A percentile compares a stretch with the other conserved stretches of the same genome.
These are phyloP conservation scores for Zoysia matrella DNA, from an alignment of 202 grass and related monocot species.

Conservation along the genomic window DNA sequence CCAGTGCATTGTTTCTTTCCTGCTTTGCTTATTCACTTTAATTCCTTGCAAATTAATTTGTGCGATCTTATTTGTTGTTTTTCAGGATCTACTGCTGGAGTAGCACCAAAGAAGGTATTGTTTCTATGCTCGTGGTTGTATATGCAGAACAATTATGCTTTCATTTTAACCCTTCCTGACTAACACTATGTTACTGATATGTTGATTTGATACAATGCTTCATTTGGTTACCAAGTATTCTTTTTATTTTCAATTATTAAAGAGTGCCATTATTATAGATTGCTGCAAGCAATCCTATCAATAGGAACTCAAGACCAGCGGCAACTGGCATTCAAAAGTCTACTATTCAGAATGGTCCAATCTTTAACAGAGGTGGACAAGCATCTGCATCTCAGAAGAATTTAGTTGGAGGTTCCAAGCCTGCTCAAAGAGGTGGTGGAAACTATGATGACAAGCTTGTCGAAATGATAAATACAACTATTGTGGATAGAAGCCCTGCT, in stretches of 20 bases:
- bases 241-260: neutral
- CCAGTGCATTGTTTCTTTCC: neutral
- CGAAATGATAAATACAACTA: conserved; percentile 95
- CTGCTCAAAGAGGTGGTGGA: conserved; percentile 54
- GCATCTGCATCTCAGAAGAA: conserved; percentile 46
- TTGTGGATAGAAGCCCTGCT: conserved; percentile 91
- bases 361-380: conserved; percentile 55
- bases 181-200: neutral
- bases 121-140: neutral
- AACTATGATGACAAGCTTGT: conserved; percentile 65
- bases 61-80: conserved; percentile 22
- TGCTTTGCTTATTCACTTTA: neutral
- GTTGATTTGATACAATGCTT: neutral
- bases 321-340: conserved; percentile 44
- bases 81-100: conserved; percentile 42
- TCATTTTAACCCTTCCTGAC: conserved; percentile 9
- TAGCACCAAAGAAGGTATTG: conserved; percentile 53
- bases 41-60: conserved; percentile 38
- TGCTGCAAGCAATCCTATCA: conserved; percentile 39
- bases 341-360: conserved; percentile 46
- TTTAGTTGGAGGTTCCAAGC: conserved; percentile 42
- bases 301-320: conserved; percentile 47
- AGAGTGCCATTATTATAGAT: conserved; percentile 31
- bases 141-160: neutral
- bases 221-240: neutral